Conservation (phyloP, 2,329 filamentous ascomycete species). For the Elsinoe fawcettii region DNA sequence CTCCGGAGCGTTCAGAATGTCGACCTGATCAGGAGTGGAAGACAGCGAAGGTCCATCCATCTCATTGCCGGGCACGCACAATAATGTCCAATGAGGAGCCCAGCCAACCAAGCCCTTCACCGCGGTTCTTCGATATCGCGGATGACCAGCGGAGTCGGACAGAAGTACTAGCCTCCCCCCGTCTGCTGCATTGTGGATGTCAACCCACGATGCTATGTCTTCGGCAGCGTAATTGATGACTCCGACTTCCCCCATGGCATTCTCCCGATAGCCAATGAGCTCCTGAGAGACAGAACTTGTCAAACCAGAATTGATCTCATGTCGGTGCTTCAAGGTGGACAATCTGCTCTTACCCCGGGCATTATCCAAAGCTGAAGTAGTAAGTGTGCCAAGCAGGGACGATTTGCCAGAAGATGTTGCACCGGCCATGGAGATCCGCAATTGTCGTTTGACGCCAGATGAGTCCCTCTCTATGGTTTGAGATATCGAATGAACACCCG, state of each 20-base stretch:
- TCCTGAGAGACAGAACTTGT: conserved; percentile 95
- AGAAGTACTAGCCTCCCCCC: conserved; percentile 74
- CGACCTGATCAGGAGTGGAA: neutral
- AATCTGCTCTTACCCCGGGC: conserved; percentile 83
- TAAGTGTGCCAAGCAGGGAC: conserved; percentile 77
- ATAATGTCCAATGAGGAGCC: conserved; percentile 86
- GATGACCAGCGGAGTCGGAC: conserved; percentile 85
- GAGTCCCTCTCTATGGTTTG: conserved; percentile 8
- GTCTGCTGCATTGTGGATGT: conserved; percentile 75
- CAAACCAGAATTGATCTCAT: conserved; percentile 84
- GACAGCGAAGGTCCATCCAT: conserved; percentile 38
- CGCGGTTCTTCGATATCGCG: conserved; percentile 81
- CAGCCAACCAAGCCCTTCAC: conserved; percentile 87
- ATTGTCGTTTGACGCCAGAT: conserved; percentile 52
- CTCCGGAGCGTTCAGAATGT: conserved; percentile 38
- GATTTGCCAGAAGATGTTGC: conserved; percentile 91
- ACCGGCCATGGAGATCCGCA: conserved; percentile 80
- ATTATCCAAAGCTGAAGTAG: conserved; percentile 82
- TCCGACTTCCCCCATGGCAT: conserved; percentile 25
- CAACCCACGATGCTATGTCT: conserved; percentile 86
- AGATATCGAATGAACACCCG: conserved; percentile 10
- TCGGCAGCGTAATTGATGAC: conserved; percentile 79
- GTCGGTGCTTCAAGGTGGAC: conserved; percentile 81
- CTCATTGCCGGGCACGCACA: conserved; percentile 80
- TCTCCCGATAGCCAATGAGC: conserved; percentile 66